Conservation (phyloP, 208 protist genomes). For the Zelonia costaricensis region DNA sequence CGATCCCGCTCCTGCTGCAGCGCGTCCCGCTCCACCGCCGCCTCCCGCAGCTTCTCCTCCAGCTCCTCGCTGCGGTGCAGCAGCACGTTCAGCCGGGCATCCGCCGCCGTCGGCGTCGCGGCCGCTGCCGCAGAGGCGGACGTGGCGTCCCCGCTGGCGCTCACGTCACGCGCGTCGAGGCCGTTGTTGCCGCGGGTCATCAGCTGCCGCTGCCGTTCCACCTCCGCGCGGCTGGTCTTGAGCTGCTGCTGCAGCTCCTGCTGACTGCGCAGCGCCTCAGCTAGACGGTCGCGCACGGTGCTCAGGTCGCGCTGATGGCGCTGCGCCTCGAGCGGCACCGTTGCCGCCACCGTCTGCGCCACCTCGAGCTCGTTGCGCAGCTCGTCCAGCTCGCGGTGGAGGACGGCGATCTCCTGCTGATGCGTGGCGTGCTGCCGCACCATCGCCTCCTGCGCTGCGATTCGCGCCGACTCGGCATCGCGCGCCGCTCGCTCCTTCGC, state of each 20-base stretch:
- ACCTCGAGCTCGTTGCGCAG: constrained; percentile 40
- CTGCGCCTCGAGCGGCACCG: constrained; percentile 40
- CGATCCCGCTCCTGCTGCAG: constrained; percentile 48
- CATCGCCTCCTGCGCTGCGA: constrained; percentile 23
- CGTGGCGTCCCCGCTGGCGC: too few species aligned
- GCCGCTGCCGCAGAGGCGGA: constrained; percentile 6
- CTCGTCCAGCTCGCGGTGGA: constrained; percentile 33
- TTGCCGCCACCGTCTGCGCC: constrained; percentile 54
- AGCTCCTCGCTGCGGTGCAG: constrained; percentile 37
- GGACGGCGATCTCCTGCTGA: constrained; percentile 15
- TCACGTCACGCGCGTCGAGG: constrained; percentile 16
- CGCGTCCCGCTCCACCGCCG: constrained; percentile 31
- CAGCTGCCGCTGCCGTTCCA: constrained; percentile 29
- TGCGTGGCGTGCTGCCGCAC: constrained; percentile 27
- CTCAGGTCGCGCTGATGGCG: constrained; percentile 44
- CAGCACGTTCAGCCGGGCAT: constrained; percentile 51
- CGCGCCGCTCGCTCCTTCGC: constrained; percentile 26
- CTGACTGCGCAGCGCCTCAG: constrained; percentile 36
- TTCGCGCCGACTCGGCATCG: constrained; percentile 29
- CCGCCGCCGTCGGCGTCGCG: constrained; percentile 16
- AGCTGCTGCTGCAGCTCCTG: constrained; percentile 37
- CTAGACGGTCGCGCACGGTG: constrained; percentile 42
- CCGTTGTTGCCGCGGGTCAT: constrained; percentile 12
- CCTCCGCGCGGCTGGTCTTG: constrained; percentile 24
- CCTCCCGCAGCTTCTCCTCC: constrained; percentile 30